Evolutionary conservation across 139 green algal genomes (phyloP), one percentile per base, ranked within the genome.

Genomic region (Closterium sp.): DNA sequence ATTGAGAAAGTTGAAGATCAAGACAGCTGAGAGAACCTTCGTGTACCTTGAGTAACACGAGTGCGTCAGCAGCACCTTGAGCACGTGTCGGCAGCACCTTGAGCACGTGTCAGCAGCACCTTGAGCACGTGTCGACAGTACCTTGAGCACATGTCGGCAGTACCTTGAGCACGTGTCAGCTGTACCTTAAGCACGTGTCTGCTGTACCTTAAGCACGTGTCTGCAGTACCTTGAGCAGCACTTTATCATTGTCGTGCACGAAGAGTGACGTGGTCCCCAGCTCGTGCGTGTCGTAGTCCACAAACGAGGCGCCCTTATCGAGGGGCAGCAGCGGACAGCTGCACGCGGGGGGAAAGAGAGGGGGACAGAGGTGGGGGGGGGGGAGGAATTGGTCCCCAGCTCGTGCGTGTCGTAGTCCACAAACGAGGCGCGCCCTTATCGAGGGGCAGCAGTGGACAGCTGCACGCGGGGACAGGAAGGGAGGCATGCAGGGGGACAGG

Each of bases 231-330:
- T 93, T 93, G n/a, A 93, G 36, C 31, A 93, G 90, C 35, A 93
- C 85, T 85, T 86, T 85, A 33, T 93, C 90, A 16, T 90, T 93
- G 28, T 93, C 90, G 38, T 93, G 85, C 19, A 93, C 90, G 31
- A 93, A 93, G 33, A 93, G 90, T 8, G 38, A 88, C 21, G 34
- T 91, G 43, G 88, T 91, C 10, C 88, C 88, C 8, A 91, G 88
- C 30, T 91, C 88, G 34, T 88, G 88, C 43, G 34, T 32, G 28
- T 91, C 43, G 12, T 76, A 4, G 69, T 91, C 88, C 33, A 33
- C 30, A 4, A 38, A 35, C 21, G n/a, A 34, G 3, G n/a, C 43
- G 33, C 33, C 34, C 30, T 66, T 87, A 31, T 30, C 35, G 2
- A 87, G 28, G 8, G 88, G 88, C 16, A 91, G 30, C 28, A 91